Evolutionary conservation across 2,329 filamentous ascomycete species (phyloP).

Genomic region (Escovopsis sp.): DNA sequence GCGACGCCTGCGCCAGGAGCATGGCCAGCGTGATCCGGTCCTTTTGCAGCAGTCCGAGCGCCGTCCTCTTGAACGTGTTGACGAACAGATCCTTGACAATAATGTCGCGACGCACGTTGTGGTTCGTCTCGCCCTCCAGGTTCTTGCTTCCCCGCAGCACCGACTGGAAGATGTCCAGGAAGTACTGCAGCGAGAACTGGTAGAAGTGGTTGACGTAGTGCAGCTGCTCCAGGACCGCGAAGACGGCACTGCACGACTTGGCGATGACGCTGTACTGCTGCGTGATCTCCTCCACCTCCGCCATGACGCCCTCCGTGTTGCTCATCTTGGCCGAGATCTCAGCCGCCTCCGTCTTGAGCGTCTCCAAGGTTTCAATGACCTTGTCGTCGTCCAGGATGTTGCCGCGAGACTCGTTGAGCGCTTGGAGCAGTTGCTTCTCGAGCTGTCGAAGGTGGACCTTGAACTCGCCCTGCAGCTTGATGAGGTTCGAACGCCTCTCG

Average conservation of each 20-base stretch:
- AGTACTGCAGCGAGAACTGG: constrained; percentile 97
- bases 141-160: constrained; percentile 72
- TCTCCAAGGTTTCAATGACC: constrained; percentile 95
- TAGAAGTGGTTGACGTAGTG: constrained; percentile 99
- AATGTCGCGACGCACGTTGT: constrained; percentile 68
- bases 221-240: constrained; percentile 89
- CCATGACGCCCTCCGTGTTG: constrained; percentile 96
- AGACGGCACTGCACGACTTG: constrained; percentile 89
- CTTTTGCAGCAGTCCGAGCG: constrained; percentile 79
- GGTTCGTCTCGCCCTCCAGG: constrained; percentile 53
- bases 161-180: constrained; percentile 90
- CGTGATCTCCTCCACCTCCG: constrained; percentile 91
- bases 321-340: constrained; percentile 94
- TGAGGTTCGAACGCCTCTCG: constrained; percentile 87
- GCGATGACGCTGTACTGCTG: constrained; percentile 89
- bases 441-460: constrained; percentile 93
- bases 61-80: constrained; percentile 85
- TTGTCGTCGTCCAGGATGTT: constrained; percentile 98
- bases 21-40: constrained; percentile 90
- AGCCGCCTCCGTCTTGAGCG: constrained; percentile 90
- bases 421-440: constrained; percentile 85
- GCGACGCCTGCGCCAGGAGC: constrained; percentile 88
- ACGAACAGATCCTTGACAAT: constrained; percentile 89
- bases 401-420: constrained; percentile 90
- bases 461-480: constrained; percentile 98